Evolutionary conservation across 352 stramenopile species (phyloP), one percentile per base, ranked within the genome.

Genomic region (Phytophthora tubulina): DNA sequence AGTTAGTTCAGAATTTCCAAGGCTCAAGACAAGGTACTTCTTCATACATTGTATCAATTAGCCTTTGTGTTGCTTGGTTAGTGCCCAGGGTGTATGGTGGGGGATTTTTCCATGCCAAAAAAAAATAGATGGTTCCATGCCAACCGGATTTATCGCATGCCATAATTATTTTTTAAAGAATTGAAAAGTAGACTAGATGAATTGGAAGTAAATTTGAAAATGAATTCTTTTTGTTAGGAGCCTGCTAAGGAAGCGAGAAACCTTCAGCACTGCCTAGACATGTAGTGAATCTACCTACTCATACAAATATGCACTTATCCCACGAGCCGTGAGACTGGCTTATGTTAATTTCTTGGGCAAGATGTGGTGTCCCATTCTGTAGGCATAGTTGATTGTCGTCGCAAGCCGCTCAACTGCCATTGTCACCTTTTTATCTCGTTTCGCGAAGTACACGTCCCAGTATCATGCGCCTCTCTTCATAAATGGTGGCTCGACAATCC

Each of bases 231-330:
- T 57, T 57, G 33, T 57, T 57, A 10, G 50, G 50, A 33, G 50
- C 9, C 54, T 61, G 54, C n/a, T 61, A 41, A 61, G 54, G 54
- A 61, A 61, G 54, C 39, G 15, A 51, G 27, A 61, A 61, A 61
- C 39, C 54, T 61, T 61, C 54, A 61, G 54, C 54, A 51, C 54
- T 50, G 54, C 39, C 54, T 30, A 13, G 36, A 51, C 38, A 61
- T 61, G 14, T 13, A 61, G 15, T 56, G 33, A 57, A 57, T 42
- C 15, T 44, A 45, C 15, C 7, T 44, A 57, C 15, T 30, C 15
- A 45, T 55, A 41, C 48, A 41, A 7, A 41, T 41, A 41, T 41
- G 10, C 35, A 41, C 6, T 10, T 41, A 41, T 11, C 35, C 1
- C 35, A 10, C 35, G 35, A 53, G 36, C 36, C 35, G 35, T 41